Evolutionary conservation across 2,329 filamentous ascomycete genomes (phyloP), one percentile per base, ranked within the genome.

Genomic region (Hyphodiscus sp.): DNA sequence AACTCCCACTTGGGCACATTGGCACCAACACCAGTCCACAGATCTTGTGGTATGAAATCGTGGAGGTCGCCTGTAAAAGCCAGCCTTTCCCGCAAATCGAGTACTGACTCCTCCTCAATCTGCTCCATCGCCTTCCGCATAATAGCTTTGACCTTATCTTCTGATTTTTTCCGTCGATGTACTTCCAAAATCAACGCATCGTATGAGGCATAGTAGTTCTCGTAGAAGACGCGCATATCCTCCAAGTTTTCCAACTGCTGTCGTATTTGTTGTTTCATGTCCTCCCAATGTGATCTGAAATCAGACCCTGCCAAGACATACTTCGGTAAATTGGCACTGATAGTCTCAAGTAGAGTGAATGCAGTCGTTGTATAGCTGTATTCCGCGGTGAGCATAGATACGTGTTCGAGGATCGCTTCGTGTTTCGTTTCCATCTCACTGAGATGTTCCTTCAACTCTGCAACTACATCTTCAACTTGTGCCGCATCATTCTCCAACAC

Each of bases 141-240:
- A 23, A 95, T 82, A 44, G 76, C 78, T 60, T 85, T 79, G 50
- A 95, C 86, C 58, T 87, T 84, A 30, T 86, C 82, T 63, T 94
- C 87, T 38, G 89, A 82, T 15, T 79, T 75, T 55, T 82, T 82
- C 10, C 94, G 80, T 20, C 94, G 78, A 50, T 87, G 86, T 6
- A 91, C 86, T 69, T 99, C 94, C 1, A 95, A 78, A 20, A 96
- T 79, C 13, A 99, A 74, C 19, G 86, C 84, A 61, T 90, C 87
- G 66, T 99, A 97, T 0, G 91, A 89, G 50, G 83, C 80, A 19
- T 88, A 78, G 64, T 97, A 99, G 18, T 86, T 85, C 56, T 92
- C 87, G 69, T 96, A 97, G 63, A 96, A 89, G n/a, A 81, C 76
- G 11, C 83, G 79, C 63, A 96, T 80, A 20, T 82, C 81, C 49